Evolutionary conservation across 2,329 filamentous ascomycete genomes (phyloP), one percentile per base, ranked within the genome.

Genomic region (Sphaerulina vaccinii): DNA sequence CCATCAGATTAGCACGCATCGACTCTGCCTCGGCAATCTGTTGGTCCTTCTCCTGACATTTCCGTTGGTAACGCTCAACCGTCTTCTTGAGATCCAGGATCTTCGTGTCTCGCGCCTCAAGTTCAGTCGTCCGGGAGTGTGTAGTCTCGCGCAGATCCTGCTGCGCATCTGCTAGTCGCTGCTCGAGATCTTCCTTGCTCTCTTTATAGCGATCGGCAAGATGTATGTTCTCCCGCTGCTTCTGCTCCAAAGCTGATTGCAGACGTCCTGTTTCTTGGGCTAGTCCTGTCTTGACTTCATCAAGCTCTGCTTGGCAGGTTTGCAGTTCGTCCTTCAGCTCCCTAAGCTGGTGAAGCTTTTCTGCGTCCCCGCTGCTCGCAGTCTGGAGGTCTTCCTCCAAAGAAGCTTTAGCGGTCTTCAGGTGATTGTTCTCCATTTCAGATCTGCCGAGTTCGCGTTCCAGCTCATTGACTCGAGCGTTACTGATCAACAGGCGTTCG

Each of bases 201-300:
- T 33, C 23, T 18, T 46, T 32, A 5, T 43, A 36, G 9, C 22
- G 10, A 16, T 44, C 24, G 9, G 52, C 27, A 18, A 52, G 16
- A 1, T 52, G 32, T 13, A 19, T 33, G 2, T 36, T 19, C 29
- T 57, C 51, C 3, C 24, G 49, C 7, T 35, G 44, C 22, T 62
- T 66, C 22, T 61, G 59, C 3, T 52, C 55, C 2, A 74, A 46
- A 19, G 69, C 56, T 38, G 70, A 65, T 23, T 73, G 66, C 13
- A 74, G 54, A n/a, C 71, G 68, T 21, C 74, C 71, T 2, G 75
- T 53, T 6, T 68, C 64, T 43, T 76, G 21, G 3, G 16, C 32
- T 3, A 55, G 29, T 2, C 37, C 35, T 27, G n/a, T 18, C 5
- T 23, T n/a, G 9, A 49, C 15, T 4, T 38, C 41, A 13, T 49